Conservation (phyloP, 2,329 filamentous ascomycete genomes). For the Fusarium phyllophilum region DNA sequence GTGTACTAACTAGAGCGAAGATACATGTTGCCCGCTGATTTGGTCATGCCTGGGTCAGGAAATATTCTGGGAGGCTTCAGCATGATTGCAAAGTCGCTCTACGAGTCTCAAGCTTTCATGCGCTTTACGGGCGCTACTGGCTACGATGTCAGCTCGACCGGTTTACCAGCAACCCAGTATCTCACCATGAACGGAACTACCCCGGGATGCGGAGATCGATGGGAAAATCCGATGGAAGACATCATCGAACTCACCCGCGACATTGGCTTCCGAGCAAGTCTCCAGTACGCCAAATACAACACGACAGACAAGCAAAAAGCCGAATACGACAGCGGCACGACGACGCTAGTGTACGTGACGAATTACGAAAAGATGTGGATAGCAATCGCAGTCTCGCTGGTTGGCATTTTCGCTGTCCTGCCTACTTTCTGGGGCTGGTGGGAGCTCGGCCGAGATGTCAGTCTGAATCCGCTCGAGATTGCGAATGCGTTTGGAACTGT, state of each 20-base stretch:
- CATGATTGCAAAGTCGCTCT: slow-evolving; percentile 21
- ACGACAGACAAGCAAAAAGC: slow-evolving; percentile 31
- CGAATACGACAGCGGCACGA: slow-evolving; percentile 17
- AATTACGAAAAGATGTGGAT: slow-evolving; percentile 38
- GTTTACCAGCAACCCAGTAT: slow-evolving; percentile 32
- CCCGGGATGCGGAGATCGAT: slow-evolving; percentile 13
- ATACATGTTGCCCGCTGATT: slow-evolving; percentile 25
- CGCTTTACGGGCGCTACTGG: slow-evolving; percentile 29
- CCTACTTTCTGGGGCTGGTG: slow-evolving; percentile 41
- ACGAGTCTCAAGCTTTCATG: slow-evolving; percentile 19
- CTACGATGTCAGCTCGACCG: slow-evolving; percentile 10
- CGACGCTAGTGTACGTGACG: slow-evolving; percentile 30
- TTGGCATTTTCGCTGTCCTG: slow-evolving; percentile 29
- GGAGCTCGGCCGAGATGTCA: slow-evolving; percentile 38
- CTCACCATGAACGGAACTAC: slow-evolving; percentile 22
- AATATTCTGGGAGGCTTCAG: slow-evolving; percentile 34
- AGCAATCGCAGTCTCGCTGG: slow-evolving; percentile 24
- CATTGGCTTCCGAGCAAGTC: slow-evolving; percentile 34
- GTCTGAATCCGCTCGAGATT: slow-evolving; percentile 35
- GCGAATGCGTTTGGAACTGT: slow-evolving; percentile 38
- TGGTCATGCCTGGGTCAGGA: neutral
- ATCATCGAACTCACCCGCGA: slow-evolving; percentile 38
- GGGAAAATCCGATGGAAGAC: slow-evolving; percentile 38
- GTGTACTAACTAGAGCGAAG: neutral
- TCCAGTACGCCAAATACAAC: slow-evolving; percentile 34